Conservation (phyloP, 129 eudicot genomes). For the Tagetes erecta region DNA sequence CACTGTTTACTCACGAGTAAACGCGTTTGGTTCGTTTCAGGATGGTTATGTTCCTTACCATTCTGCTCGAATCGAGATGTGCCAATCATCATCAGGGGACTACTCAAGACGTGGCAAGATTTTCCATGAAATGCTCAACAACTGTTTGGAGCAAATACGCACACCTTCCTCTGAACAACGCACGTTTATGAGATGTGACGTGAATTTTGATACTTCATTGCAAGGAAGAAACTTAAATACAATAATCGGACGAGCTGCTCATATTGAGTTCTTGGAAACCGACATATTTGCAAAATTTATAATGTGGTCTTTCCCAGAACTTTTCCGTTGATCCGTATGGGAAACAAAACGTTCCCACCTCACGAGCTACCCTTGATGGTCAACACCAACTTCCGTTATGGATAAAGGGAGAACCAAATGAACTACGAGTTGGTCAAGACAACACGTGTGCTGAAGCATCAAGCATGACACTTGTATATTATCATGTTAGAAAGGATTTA, state of each 20-base stretch:
- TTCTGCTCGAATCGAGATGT: conserved; percentile 89
- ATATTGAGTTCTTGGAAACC: conserved; percentile 88
- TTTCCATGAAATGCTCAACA: conserved; percentile 83
- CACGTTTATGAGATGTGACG: conserved; percentile 90
- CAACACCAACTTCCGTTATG: conserved; percentile 14
- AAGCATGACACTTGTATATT: conserved; percentile 32
- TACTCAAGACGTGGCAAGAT: conserved; percentile 73
- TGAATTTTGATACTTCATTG: conserved; percentile 74
- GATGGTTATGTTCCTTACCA: conserved; percentile 98
- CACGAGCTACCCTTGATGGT: conserved; percentile 26
- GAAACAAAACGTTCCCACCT: background rate
- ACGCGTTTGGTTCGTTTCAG: conserved; percentile 34
- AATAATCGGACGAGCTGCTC: conserved; percentile 94
- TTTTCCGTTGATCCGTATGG: conserved; percentile 50
- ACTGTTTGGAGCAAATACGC: conserved; percentile 83
- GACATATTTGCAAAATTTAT: conserved; percentile 85
- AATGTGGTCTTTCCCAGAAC: conserved; percentile 97
- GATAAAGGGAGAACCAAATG: conserved; percentile 15
- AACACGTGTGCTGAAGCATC: background rate
- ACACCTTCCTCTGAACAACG: conserved; percentile 79
- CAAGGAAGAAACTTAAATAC: conserved; percentile 91
- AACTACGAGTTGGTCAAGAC: conserved; percentile 6
- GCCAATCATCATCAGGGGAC: conserved; percentile 88
- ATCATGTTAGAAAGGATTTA: conserved; percentile 29
- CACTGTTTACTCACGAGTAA: background rate